Conservation (phyloP, 345 rosid species). For the Pugionium cornutum region DNA sequence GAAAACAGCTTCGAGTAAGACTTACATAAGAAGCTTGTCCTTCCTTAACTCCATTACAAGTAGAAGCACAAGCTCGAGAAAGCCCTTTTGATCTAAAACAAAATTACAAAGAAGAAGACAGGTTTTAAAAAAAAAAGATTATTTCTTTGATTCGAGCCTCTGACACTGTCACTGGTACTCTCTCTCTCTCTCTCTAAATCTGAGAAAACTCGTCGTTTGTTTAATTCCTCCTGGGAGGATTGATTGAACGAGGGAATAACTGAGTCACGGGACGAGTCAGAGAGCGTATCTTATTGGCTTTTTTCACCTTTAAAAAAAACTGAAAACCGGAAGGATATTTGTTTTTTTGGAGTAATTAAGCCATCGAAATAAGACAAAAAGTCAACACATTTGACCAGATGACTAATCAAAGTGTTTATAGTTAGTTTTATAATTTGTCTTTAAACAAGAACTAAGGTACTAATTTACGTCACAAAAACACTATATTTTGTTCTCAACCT, state of each 20-base stretch:
- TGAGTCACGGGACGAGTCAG: conserved; percentile 42
- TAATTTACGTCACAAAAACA: neutral
- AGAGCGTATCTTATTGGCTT: conserved; percentile 22
- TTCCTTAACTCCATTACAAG: conserved; percentile 60
- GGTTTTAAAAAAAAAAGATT: neutral
- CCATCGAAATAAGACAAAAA: conserved; percentile 23
- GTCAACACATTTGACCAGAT: conserved; percentile 29
- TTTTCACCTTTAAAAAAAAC: conserved; percentile 4
- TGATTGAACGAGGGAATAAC: conserved; percentile 21
- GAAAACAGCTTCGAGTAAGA: neutral
- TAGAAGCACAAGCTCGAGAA: conserved; percentile 29
- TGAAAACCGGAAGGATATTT: conserved; percentile 21
- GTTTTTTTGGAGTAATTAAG: conserved; percentile 25
- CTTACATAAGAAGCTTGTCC: conserved; percentile 61
- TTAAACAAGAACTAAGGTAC: neutral
- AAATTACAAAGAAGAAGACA: neutral
- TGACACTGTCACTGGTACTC: conserved; percentile 27
- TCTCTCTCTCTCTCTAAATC: conserved; percentile 32
- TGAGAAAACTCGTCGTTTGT: conserved; percentile 8
- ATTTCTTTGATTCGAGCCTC: conserved; percentile 16
- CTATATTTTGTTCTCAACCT: neutral
- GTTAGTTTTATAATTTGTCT: neutral
- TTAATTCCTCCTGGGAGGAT: conserved; percentile 27
- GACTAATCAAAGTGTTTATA: conserved; percentile 7
- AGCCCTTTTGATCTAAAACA: conserved; percentile 16